Evolutionary conservation across 345 rosid genomes (phyloP), one percentile per base, ranked within the genome.

Genomic region (Capsella bursapastoris): DNA sequence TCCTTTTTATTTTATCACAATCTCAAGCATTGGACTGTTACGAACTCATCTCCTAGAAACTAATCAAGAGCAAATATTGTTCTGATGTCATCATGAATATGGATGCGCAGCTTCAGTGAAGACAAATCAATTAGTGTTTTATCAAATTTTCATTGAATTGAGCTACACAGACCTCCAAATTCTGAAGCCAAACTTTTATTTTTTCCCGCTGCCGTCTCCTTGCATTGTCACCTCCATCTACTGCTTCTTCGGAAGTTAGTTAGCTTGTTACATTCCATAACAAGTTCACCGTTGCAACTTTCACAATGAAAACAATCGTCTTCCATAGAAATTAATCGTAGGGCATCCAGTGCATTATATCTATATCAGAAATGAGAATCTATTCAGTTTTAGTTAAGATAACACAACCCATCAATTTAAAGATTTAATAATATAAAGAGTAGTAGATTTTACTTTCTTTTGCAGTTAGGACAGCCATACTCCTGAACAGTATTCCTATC

Each of bases 281-380:
- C 91, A 75, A 95, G 94, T 70, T 85, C 95, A 73, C 90, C 92
- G 68, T 92, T 83, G 82, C 97, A 94, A 65, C 77, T 86, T 74
- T 91, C 97, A 71, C 97, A 94, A 66, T 84, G 95, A 66, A 94
- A 94, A 75, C 69, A 83, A 49, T 88, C 95, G 70, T 88, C 97
- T 45, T 79, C 95, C 58, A 82, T 43, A 31, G 88, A 87, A 48
- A 91, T 15, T 79, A 91, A 82, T 71, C 81, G 80, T 80, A 83
- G 64, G 8, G 97, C 98, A 79, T 91, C 97, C 80, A 94, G 71
- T 8, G 98, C 96, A 70, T 82, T 87, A 70, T 94, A 94, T 81
- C 97, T 94, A 38, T 34, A 73, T 2, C 57, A 41, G 52, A 64
- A 64, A 79, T 55, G 31, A 71, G 37, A 64, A 64, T 25, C 41